Percentiles rank a stretch among this genome's conserved stretches.
These are phyloP conservation scores for Cystobasidiopsis lactophilus DNA, from an alignment of 768 basidiomycete species.

Conservation along the genomic window DNA sequence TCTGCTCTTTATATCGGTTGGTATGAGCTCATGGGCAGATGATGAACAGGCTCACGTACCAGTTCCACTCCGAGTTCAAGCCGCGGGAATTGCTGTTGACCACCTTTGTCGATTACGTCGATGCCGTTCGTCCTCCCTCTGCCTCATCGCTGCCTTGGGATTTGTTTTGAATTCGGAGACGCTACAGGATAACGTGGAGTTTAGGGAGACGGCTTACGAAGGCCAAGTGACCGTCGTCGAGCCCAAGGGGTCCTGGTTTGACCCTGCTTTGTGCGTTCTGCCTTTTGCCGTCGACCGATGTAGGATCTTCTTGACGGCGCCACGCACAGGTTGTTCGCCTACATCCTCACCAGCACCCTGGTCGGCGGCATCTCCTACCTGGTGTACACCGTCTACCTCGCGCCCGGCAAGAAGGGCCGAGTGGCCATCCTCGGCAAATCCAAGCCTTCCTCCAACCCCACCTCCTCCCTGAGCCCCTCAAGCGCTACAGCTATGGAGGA, in stretches of 20 bases:
- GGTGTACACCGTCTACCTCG: not conserved
- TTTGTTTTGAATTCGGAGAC: not conserved
- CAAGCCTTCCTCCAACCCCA: too few species aligned
- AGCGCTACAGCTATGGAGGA: not conserved
- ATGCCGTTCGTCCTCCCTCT: not conserved
- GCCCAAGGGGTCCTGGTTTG: not conserved
- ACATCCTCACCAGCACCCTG: not conserved
- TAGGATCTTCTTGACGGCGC: not conserved
- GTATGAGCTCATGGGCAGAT: too few species aligned
- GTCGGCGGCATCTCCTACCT: not conserved
- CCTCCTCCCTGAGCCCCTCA: too few species aligned
- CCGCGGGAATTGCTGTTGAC: not conserved
- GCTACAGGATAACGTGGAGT: not conserved
- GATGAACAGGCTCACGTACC: not conserved
- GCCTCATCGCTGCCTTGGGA: not conserved
- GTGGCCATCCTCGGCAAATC: too few species aligned
- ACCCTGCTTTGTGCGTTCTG: not conserved
- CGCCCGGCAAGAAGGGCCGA: not conserved
- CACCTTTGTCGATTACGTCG: not conserved
- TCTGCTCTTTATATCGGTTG: too few species aligned
- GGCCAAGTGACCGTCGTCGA: slow-evolving; percentile 1
- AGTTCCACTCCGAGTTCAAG: not conserved
- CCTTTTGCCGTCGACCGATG: too few species aligned
- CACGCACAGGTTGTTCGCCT: not conserved
- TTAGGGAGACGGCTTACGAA: not conserved